Conservation (phyloP, 768 basidiomycete genomes). For the Boletus rufocinnamomeus region DNA sequence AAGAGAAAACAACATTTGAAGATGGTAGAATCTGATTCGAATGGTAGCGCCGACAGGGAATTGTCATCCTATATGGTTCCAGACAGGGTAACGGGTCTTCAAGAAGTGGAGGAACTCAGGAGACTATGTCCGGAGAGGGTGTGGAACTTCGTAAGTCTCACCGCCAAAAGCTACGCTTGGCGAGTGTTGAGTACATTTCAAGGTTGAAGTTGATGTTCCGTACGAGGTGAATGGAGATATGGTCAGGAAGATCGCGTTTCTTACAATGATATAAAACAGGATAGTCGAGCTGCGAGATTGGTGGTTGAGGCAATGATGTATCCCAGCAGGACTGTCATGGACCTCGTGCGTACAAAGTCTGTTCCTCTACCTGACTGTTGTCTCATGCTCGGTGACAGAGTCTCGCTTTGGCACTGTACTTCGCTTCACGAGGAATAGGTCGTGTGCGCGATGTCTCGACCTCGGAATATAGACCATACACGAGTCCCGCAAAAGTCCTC, state of each 20-base stretch:
- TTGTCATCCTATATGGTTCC: conserved; percentile 71
- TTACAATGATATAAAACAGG: conserved; percentile 43
- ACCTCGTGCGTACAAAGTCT: conserved; percentile 60
- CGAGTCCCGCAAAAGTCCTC: conserved; percentile 76
- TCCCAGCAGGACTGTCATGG: conserved; percentile 85
- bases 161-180: neutral
- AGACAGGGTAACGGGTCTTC: conserved; percentile 80
- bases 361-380: neutral
- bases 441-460: conserved; percentile 44
- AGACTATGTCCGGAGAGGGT: conserved; percentile 71
- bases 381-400: conserved; percentile 53
- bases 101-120: conserved; percentile 76
- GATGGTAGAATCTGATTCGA: neutral
- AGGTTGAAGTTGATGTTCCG: conserved; percentile 87
- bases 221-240: conserved; percentile 54
- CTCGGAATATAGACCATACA: conserved; percentile 49
- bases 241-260: neutral
- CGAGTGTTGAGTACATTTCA: conserved; percentile 2
- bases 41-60: conserved; percentile 14
- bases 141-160: conserved; percentile 81
- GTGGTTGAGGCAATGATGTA: conserved; percentile 72
- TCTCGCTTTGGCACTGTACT: conserved; percentile 88
- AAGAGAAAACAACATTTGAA: conserved; percentile 39
- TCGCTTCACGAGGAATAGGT: conserved; percentile 84
- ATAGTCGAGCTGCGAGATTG: conserved; percentile 58